Percentiles rank a stretch among this genome's conserved stretches.
Evolutionary conservation across 2,329 filamentous ascomycete genomes (phyloP).

Genomic region (Cryphonectria carpinicola): DNA sequence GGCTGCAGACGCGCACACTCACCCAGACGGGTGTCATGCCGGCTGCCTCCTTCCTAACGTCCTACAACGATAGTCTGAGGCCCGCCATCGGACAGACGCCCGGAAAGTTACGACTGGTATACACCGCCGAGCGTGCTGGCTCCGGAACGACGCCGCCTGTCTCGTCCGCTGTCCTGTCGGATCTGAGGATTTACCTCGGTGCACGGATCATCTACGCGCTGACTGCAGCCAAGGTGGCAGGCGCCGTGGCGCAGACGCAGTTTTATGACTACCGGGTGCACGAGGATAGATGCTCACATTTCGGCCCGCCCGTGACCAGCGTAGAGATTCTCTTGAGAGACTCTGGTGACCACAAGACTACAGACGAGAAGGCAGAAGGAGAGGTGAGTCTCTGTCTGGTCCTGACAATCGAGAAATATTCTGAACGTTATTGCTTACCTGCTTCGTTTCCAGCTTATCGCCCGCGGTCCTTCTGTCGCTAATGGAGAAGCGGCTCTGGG

Average conservation of each 20-base stretch:
- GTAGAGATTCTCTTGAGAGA: constrained; percentile 78
- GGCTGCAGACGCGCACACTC: constrained; percentile 71
- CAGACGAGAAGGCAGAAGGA: constrained; percentile 64
- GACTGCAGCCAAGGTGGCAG: constrained; percentile 80
- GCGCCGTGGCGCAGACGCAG: constrained; percentile 84
- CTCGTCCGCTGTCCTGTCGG: constrained; percentile 71
- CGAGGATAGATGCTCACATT: constrained; percentile 61
- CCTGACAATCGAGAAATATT: not conserved
- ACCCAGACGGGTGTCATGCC: constrained; percentile 75
- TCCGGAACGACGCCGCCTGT: constrained; percentile 63
- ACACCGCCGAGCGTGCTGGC: constrained; percentile 74
- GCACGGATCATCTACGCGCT: constrained; percentile 85
- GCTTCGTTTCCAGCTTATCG: constrained; percentile 59
- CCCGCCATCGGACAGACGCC: constrained; percentile 64
- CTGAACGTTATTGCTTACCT: constrained; percentile 27
- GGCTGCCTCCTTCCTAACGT: constrained; percentile 63
- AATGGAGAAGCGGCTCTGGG: constrained; percentile 68
- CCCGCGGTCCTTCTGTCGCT: constrained; percentile 73
- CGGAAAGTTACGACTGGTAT: constrained; percentile 80
- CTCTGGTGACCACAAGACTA: constrained; percentile 61
- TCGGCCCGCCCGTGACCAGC: constrained; percentile 79
- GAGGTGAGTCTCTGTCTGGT: constrained; percentile 55
- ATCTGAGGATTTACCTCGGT: constrained; percentile 79
- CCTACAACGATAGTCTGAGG: constrained; percentile 62
- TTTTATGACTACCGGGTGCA: constrained; percentile 81